These are phyloP conservation scores for Kingdonia uniflora DNA, from an alignment of 164 flowering plant genomes.

Conservation along the genomic window DNA sequence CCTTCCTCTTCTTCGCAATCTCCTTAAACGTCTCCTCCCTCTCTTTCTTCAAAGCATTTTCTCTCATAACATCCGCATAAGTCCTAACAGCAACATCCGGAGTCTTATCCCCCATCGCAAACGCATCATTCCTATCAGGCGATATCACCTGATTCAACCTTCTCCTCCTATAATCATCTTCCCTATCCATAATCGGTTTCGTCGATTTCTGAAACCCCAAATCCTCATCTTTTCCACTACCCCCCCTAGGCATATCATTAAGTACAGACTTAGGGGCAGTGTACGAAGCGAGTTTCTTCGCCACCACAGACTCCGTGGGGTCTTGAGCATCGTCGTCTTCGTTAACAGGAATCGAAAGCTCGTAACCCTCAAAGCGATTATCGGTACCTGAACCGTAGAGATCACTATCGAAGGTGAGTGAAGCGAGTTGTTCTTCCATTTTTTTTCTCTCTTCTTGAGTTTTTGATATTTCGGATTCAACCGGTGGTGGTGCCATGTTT, in stretches of 20 bases:
- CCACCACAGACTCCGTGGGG: conserved; percentile 44
- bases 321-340: conserved; percentile 67
- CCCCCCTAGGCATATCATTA: conserved; percentile 56
- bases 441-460: conserved; percentile 76
- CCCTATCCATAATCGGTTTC: conserved; percentile 62
- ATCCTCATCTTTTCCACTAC: conserved; percentile 19
- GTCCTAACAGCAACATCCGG: conserved; percentile 73
- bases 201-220: conserved; percentile 53
- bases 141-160: conserved; percentile 67
- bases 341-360: conserved; percentile 58
- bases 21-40: conserved; percentile 57
- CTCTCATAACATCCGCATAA: conserved; percentile 85
- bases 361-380: conserved; percentile 49
- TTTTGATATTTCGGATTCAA: conserved; percentile 53
- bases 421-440: conserved; percentile 64
- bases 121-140: conserved; percentile 85
- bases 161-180: conserved; percentile 74
- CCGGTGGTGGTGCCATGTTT: too few relatives aligned
- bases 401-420: conserved; percentile 63
- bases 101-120: conserved; percentile 79
- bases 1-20: conserved; percentile 81
- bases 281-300: conserved; percentile 58
- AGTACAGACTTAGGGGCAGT: conserved; percentile 77
- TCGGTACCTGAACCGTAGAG: conserved; percentile 40
- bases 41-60: conserved; percentile 64